Base-by-base conservation (phyloP, 306 rosid species). In the Prinsepia uniflora region DNA sequence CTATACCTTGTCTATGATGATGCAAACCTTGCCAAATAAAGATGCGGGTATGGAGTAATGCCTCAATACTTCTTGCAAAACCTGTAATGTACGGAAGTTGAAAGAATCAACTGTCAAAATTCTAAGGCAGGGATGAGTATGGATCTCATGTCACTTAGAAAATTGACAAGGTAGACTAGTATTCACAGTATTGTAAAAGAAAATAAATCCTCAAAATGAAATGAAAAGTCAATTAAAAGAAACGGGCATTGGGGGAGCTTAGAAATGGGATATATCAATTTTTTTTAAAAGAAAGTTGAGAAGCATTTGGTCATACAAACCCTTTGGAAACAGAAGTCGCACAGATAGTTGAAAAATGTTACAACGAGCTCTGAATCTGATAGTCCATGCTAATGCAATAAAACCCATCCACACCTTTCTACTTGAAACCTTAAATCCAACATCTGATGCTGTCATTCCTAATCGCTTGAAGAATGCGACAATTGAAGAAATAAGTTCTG, bases 381-480 rank as follows among this genome's bases (percentile, higher is more conserved):
- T 20, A 48, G 68, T 22, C 49, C 13, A 56, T 6, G 30, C 48
- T 55, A 42, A 45, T 40, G 10, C 6, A 61, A 54, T 73, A 39
- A 57, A 75, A 63, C 61, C 44, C 46, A 40, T 63, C 22, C 77
- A 52, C 80, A 94, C 98, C 98, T 94, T 94, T 77, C 98, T 86
- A 76, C 97, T 94, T 65, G 98, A 94, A 82, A 94, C 89, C 87
- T 87, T 94, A 80, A 94, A 89, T 77, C 97, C 98, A 67, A 94
- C 98, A 78, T 94, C 96, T n/a, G 83, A 82, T 73, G 91, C 84
- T 55, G 96, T 90, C 48, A 94, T 82, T 78, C 97, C 98, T 64
- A 90, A 70, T 60, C 89, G 86, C 83, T 90, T 94, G 84, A 94
- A 87, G 78, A 94, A 86, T 48, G 92, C 81, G 86, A 94, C 83